Evolutionary conservation across 805 yeast species (phyloP).

Genomic region (Starmerella ratchasimensis): DNA sequence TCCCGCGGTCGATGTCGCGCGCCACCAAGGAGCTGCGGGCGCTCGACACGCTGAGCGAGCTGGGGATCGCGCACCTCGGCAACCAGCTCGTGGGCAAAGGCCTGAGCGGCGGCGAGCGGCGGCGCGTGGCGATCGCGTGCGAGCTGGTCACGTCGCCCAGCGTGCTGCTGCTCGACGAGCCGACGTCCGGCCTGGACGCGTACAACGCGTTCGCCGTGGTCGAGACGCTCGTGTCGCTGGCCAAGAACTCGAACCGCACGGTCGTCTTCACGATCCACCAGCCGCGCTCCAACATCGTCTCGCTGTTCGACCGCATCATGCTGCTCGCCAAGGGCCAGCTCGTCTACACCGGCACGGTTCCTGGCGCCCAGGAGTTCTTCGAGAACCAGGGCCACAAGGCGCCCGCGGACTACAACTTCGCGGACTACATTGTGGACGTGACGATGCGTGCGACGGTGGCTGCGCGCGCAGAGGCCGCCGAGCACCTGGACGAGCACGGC

Average conservation of each 20-base stretch:
- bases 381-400: slow-evolving; percentile 61
- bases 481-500: no score
- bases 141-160: slow-evolving; percentile 83
- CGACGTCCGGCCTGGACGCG: slow-evolving; percentile 91
- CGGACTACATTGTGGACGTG: slow-evolving; percentile 83
- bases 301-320: slow-evolving; percentile 70
- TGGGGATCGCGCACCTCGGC: slow-evolving; percentile 68
- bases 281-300: slow-evolving; percentile 90
- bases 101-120: slow-evolving; percentile 82
- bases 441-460: slow-evolving; percentile 44
- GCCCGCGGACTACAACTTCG: slow-evolving; percentile 84
- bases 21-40: slow-evolving; percentile 66
- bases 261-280: slow-evolving; percentile 91
- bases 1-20: slow-evolving; percentile 69
- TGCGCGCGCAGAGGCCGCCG: no score
- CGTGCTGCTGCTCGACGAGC: slow-evolving; percentile 73
- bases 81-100: slow-evolving; percentile 88
- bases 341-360: slow-evolving; percentile 78
- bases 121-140: slow-evolving; percentile 87
- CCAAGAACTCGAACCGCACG: slow-evolving; percentile 71
- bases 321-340: slow-evolving; percentile 73
- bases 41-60: slow-evolving; percentile 67
- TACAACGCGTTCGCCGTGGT: slow-evolving; percentile 85
- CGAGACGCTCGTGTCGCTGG: slow-evolving; percentile 66
- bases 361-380: slow-evolving; percentile 62